These are phyloP conservation scores for Pterothamnion heteromorphum DNA, from an alignment of 31 red algal genomes.

Conservation along the genomic window DNA sequence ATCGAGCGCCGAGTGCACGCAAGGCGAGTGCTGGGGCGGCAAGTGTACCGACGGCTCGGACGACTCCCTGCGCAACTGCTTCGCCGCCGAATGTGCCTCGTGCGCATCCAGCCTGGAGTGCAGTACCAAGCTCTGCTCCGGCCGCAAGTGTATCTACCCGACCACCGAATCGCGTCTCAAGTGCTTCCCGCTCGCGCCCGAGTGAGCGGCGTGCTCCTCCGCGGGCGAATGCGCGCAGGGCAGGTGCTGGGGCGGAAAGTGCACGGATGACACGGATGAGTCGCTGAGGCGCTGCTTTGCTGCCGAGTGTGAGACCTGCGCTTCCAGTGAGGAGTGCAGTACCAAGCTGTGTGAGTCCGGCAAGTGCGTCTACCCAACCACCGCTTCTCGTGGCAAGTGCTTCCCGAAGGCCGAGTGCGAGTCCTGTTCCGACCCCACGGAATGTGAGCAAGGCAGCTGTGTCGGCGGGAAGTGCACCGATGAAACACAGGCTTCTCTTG, in stretches of 20 bases:
- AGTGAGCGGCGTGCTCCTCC: background rate
- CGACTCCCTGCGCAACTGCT: slow-evolving; percentile 38
- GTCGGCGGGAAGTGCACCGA: too few species aligned
- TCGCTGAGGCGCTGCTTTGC: background rate
- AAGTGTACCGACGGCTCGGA: background rate
- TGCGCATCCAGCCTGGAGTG: slow-evolving; percentile 18
- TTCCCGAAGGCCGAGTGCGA: too few species aligned
- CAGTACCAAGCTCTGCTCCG: slow-evolving; percentile 19
- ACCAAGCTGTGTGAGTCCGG: background rate
- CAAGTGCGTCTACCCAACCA: background rate
- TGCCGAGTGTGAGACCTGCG: slow-evolving; percentile 23
- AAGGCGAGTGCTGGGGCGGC: background rate
- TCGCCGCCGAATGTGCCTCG: slow-evolving; percentile 29
- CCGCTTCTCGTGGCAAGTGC: background rate
- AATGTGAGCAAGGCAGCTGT: too few species aligned
- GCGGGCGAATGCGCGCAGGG: slow-evolving; percentile 1
- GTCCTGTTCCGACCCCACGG: too few species aligned
- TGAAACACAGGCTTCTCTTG: background rate
- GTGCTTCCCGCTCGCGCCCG: background rate
- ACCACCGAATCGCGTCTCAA: background rate
- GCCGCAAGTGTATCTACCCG: slow-evolving; percentile 41
- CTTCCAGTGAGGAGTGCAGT: background rate
- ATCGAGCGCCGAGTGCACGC: background rate
- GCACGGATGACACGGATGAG: background rate
- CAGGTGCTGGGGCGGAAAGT: slow-evolving; percentile 15